Evolutionary conservation across 345 rosid species (phyloP), one percentile per base, ranked within the genome.

Genomic region (Ailanthus altissimus): DNA sequence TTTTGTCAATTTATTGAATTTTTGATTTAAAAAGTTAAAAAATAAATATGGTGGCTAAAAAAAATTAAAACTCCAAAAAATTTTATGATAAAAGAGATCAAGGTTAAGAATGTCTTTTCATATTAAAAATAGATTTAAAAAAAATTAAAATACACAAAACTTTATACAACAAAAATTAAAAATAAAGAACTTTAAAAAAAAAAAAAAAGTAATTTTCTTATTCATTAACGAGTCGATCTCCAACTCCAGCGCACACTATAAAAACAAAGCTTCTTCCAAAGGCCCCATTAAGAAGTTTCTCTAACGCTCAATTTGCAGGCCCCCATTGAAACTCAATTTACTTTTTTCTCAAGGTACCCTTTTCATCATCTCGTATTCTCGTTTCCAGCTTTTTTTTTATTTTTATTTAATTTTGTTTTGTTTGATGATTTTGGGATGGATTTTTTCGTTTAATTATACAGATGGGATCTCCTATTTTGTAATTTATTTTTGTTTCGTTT

Each of bases 211-310:
- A 13, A 20, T 13, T 32, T 32, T 32, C 38, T 26, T 74, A 58
- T 18, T 40, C 68, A 74, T 61, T 49, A 47, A 62, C 46, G 60
- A 61, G 77, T 61, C 68, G 42, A 58, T 57, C 25, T 70, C 65
- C 53, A 42, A 60, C 54, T 49, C 66, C 66, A 21, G n/a, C n/a
- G n/a, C 20, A 43, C 65, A 21, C 50, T 43, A 18, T 46, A 11
- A 56, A 6, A 9, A 7, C 67, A 8, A 14, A 68, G 53, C 63
- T 14, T 4, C 14, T 14, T 70, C 28, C 56, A 32, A 26, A 47
- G 45, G 38, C 38, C 38, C 38, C 45, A 26, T 13, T 25, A n/a
- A 12, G 53, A 60, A 73, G 23, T 8, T 73, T 11, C 28, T 60
- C 3, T 50, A 46, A 28, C 45, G 76, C 68, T 49, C 40, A 50